Conservation (phyloP, 495 filamentous ascomycete species). For the Hyaloscypha hepaticicola region DNA sequence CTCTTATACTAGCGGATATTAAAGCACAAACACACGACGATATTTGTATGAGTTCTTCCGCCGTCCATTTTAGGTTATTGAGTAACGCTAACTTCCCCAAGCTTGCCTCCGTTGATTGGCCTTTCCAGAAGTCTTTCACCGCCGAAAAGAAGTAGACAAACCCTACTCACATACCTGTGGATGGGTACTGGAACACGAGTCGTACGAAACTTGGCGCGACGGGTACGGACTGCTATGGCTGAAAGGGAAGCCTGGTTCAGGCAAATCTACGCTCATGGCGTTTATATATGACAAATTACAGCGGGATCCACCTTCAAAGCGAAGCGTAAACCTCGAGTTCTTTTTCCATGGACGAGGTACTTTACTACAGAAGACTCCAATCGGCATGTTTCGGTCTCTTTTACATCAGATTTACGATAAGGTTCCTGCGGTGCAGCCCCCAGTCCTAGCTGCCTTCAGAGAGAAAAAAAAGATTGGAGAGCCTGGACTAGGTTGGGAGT, state of each 20-base stretch:
- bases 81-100: slow-evolving; percentile 4
- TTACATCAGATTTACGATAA: slow-evolving; percentile 37
- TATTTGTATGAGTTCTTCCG: not conserved
- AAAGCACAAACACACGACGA: slow-evolving; percentile 4
- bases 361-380: slow-evolving; percentile 34
- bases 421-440: slow-evolving; percentile 14
- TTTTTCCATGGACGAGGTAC: slow-evolving; percentile 42
- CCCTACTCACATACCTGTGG: slow-evolving; percentile 32
- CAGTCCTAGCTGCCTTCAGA: slow-evolving; percentile 13
- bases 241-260: slow-evolving; percentile 48
- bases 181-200: slow-evolving; percentile 36
- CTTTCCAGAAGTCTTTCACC: slow-evolving; percentile 33
- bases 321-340: slow-evolving; percentile 27
- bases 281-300: slow-evolving; percentile 8
- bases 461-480: slow-evolving; percentile 24
- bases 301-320: slow-evolving; percentile 7
- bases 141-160: slow-evolving; percentile 26
- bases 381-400: slow-evolving; percentile 40
- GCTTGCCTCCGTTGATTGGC: slow-evolving; percentile 32
- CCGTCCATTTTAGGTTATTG: not conserved
- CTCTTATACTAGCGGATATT: not conserved
- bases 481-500: slow-evolving; percentile 29
- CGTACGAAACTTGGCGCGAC: slow-evolving; percentile 37
- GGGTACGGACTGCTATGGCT: slow-evolving; percentile 44
- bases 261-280: slow-evolving; percentile 48